Conservation (phyloP, 148 eudicot species). For the Rhododendron henanense region DNA sequence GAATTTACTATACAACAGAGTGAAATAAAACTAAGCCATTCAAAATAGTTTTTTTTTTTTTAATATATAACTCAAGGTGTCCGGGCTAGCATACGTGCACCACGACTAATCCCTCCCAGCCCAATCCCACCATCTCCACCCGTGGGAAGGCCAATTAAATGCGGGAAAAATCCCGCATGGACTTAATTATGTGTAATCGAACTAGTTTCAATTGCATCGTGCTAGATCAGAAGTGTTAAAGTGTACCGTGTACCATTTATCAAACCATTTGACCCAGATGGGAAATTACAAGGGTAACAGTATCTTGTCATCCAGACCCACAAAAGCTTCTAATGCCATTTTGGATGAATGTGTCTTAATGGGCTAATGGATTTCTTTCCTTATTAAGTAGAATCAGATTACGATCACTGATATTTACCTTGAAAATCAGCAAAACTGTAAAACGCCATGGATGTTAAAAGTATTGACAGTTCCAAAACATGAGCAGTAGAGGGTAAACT, state of each 20-base stretch:
- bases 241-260: not conserved
- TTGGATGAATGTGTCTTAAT: not conserved
- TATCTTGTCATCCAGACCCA: not conserved
- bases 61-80: not conserved
- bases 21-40: not conserved
- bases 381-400: not conserved
- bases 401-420: not conserved
- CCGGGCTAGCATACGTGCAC: not conserved
- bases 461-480: not conserved
- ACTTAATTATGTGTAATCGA: not conserved
- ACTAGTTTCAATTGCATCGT: not conserved
- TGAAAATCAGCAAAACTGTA: not conserved
- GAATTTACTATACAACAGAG: not conserved
- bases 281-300: not conserved
- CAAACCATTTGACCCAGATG: not conserved
- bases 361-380: not conserved
- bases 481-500: not conserved
- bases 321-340: not conserved
- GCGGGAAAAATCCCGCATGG: not conserved
- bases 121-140: too few relatives aligned
- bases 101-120: not conserved
- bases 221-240: not conserved
- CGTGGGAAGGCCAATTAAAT: not conserved
- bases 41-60: not conserved
- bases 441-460: not conserved